Evolutionary conservation across 2,329 filamentous ascomycete genomes (phyloP).

Genomic region (Aspergillus sp.): DNA sequence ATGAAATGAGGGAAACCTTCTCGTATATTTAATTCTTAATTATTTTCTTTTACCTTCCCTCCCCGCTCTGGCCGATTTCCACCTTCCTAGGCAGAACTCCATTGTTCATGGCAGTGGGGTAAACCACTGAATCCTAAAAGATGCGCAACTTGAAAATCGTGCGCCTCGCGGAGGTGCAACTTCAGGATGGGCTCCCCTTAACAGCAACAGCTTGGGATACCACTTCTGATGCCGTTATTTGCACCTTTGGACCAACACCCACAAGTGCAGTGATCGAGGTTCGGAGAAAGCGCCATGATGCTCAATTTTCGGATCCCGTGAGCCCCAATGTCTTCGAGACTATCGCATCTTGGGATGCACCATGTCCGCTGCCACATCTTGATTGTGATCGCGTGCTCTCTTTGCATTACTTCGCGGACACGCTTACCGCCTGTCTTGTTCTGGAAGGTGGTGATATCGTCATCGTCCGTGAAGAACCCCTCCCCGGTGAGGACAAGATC

Average conservation of each 20-base stretch:
- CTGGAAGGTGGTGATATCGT: slow-evolving; percentile 90
- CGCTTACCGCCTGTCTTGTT: slow-evolving; percentile 73
- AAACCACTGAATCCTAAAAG: slow-evolving; percentile 31
- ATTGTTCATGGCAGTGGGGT: slow-evolving; percentile 38
- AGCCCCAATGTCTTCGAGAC: slow-evolving; percentile 42
- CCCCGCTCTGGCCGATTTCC: neutral
- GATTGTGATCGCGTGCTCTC: slow-evolving; percentile 72
- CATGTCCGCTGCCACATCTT: slow-evolving; percentile 74
- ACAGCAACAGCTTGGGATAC: slow-evolving; percentile 86
- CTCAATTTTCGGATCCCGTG: slow-evolving; percentile 41
- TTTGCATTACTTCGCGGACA: slow-evolving; percentile 84
- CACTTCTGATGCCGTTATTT: slow-evolving; percentile 73
- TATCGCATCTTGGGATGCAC: slow-evolving; percentile 87
- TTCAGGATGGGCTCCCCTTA: slow-evolving; percentile 61
- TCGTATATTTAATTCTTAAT: neutral
- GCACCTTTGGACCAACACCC: slow-evolving; percentile 77
- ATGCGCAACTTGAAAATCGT: slow-evolving; percentile 91
- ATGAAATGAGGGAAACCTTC: neutral
- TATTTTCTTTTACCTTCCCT: slow-evolving; percentile 6
- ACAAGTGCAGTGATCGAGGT: slow-evolving; percentile 73
- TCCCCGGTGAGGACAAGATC: slow-evolving; percentile 71
- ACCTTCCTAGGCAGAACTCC: slow-evolving; percentile 6
- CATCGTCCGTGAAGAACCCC: slow-evolving; percentile 71
- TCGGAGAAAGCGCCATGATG: slow-evolving; percentile 47
- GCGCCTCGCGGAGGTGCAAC: slow-evolving; percentile 65